Conservation (phyloP, 805 yeast species). For the Jamesozyma lodderae region DNA sequence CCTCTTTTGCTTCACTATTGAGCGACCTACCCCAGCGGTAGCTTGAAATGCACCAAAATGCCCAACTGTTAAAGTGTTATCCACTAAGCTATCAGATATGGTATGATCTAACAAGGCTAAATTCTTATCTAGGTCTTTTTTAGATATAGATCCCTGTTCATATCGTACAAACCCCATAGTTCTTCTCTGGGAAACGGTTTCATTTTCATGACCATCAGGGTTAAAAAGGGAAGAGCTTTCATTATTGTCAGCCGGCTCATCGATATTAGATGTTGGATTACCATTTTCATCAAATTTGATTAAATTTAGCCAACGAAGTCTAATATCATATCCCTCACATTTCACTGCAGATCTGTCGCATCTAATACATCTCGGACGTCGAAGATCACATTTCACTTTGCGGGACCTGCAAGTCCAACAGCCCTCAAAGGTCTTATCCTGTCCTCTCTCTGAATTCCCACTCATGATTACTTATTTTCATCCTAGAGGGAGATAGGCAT, state of each 20-base stretch:
- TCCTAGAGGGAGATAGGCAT: too few species aligned
- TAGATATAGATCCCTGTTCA: slow-evolving; percentile 64
- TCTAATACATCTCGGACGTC: slow-evolving; percentile 59
- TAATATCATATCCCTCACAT: slow-evolving; percentile 80
- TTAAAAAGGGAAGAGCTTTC: too few species aligned
- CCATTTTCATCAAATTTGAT: slow-evolving; percentile 42
- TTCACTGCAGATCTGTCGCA: slow-evolving; percentile 57
- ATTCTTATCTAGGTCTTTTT: slow-evolving; percentile 75
- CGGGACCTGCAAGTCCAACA: slow-evolving; percentile 81
- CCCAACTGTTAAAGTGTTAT: slow-evolving; percentile 47
- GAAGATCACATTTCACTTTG: slow-evolving; percentile 72
- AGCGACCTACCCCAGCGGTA: slow-evolving; percentile 9
- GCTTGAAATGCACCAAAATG: slow-evolving; percentile 72
- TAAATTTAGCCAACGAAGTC: slow-evolving; percentile 64
- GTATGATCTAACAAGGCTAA: slow-evolving; percentile 39
- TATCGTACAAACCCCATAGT: slow-evolving; percentile 67
- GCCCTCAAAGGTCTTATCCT: slow-evolving; percentile 73
- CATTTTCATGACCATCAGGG: too few species aligned
- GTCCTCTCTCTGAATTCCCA: slow-evolving; percentile 11
- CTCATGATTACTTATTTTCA: too few species aligned
- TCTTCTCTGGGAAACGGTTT: slow-evolving; percentile 58
- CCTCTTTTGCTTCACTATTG: too few species aligned
- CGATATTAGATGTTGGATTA: slow-evolving; percentile 8
- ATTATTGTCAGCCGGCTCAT: neutral
- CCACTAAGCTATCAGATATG: slow-evolving; percentile 33